Base-by-base conservation (phyloP, 2,329 filamentous ascomycete species). In the Colletotrichum abscissum region DNA sequence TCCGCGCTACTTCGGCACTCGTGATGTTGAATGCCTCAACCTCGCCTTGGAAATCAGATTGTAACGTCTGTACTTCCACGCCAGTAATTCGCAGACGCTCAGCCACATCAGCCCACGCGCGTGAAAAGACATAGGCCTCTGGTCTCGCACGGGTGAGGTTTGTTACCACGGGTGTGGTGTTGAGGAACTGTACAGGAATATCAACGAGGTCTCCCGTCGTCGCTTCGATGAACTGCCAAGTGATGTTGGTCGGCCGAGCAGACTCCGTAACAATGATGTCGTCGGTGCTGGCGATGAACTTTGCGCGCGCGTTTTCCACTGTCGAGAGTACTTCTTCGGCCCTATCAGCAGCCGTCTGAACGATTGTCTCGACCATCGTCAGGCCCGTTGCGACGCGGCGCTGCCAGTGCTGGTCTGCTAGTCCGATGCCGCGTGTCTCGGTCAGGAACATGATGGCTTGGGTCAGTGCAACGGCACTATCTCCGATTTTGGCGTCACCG, bases 141-240 rank as follows among this genome's bases (percentile, higher is more conserved):
- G 80, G 80, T 0, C 80, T 76, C n/a, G 77, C 54, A 1, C 80
- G 79, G 1, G 80, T 82, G 0, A 82, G 67, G 63, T 79, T 80
- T 2, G 80, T 78, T 0, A 72, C 70, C 0, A 75, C 75, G 0
- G 78, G 79, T 0, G 80, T 82, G 7, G 78, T 78, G 38, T 80
- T 78, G n/a, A 76, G 74, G 49, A 82, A 82, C 2, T 64, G 68
- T 3, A 81, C 72, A 0, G 80, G 80, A 0, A 78, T 69, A 0
- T 80, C 67, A 4, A 80, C 79, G 1, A 81, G 33, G 0, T 72
- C 71, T 5, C 80, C 80, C n/a, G 78, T 77, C 58, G 22, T 71
- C 1, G 75, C 73, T 19, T 81, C 76, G 5, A 82, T 74, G 76
- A 80, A 80, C 3, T 75, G 70, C 42, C 79, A 80, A 0, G 69